These are phyloP conservation scores for Stachybotrys elegans DNA, from an alignment of 2,329 filamentous ascomycete genomes.

Conservation along the genomic window DNA sequence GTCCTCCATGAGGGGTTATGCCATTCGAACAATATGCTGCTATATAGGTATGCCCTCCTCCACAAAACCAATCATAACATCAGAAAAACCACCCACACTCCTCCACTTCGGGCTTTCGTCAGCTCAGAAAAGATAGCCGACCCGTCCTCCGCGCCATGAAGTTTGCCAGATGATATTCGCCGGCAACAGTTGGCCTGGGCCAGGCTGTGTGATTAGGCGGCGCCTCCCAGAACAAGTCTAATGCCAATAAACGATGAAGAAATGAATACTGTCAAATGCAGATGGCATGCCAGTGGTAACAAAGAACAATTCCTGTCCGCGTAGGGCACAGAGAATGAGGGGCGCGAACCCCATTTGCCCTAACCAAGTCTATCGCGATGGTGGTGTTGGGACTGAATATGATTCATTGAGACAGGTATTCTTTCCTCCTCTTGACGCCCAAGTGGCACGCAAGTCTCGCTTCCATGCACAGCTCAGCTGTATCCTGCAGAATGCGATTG, in stretches of 20 bases:
- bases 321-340: constrained; percentile 20
- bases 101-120: too few species aligned
- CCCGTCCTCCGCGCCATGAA: not conserved
- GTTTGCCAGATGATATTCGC: not conserved
- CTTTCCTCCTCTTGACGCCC: constrained; percentile 20
- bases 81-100: too few species aligned
- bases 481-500: constrained; percentile 18
- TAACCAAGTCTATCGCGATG: constrained; percentile 30
- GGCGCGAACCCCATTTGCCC: constrained; percentile 31
- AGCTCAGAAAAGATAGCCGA: too few species aligned
- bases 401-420: too few species aligned
- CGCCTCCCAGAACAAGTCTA: constrained; percentile 5
- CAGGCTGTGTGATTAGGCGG: not conserved
- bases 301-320: constrained; percentile 22
- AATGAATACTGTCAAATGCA: constrained; percentile 10
- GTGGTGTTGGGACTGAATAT: constrained; percentile 18
- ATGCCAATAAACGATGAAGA: constrained; percentile 6
- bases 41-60: too few species aligned
- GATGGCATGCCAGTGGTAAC: constrained; percentile 22
- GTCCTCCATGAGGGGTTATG: too few species aligned
- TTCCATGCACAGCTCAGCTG: constrained; percentile 4
- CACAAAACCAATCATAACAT: too few species aligned
- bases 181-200: not conserved
- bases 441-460: constrained; percentile 1
- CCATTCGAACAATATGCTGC: too few species aligned